These are phyloP conservation scores for Fagopyrum homotropicum DNA, from an alignment of 148 eudicot species.

Conservation along the genomic window DNA sequence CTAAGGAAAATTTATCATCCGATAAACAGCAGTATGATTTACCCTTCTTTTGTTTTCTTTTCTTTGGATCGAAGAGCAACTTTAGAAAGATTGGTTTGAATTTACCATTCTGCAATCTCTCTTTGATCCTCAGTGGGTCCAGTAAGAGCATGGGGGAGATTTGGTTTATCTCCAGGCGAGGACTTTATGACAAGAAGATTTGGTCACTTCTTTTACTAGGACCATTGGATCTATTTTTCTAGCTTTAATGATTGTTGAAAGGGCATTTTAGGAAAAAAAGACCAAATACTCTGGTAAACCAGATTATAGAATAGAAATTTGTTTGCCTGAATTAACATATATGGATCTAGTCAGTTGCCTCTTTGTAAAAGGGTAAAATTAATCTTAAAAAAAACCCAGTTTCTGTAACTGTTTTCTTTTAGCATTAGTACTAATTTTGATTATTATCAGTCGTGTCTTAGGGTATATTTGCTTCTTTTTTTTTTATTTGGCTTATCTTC, in stretches of 20 bases:
- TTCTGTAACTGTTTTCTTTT: not conserved
- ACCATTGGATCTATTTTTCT: not conserved
- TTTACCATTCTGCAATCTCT: constrained; percentile 2
- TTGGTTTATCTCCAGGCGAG: not conserved
- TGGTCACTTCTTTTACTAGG: not conserved
- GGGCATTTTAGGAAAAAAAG: not conserved
- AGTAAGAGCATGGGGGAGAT: not conserved
- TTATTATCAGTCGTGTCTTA: not conserved
- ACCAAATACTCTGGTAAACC: not conserved
- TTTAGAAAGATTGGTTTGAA: not conserved
- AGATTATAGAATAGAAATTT: not conserved
- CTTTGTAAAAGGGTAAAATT: not conserved
- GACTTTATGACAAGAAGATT: constrained; percentile 1
- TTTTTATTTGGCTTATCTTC: constrained; percentile 5
- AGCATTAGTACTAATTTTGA: not conserved
- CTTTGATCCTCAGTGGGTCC: not conserved
- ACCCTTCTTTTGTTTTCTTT: not conserved
- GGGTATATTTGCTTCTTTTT: not conserved
- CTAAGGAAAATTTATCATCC: not conserved
- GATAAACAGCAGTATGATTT: not conserved
- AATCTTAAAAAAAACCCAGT: not conserved
- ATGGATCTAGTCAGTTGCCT: not conserved
- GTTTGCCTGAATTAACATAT: not conserved
- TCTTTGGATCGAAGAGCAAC: not conserved
- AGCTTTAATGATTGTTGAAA: not conserved